phyloP scores from a whole-genome alignment of 192 early-diverging fungal species.

The Lunasporangiospora selenospora region DNA sequence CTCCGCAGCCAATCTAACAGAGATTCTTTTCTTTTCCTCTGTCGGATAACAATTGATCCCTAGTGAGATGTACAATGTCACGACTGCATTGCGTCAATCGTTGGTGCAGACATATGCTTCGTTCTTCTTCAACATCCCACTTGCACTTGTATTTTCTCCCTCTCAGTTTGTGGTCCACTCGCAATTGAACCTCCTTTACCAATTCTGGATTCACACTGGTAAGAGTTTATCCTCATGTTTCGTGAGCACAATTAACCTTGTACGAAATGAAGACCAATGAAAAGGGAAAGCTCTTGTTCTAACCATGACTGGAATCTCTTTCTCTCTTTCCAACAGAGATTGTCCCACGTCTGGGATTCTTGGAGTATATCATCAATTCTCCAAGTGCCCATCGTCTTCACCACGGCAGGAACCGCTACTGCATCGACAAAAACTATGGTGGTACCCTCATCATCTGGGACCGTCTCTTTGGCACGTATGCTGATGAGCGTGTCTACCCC shows the following conservation, averaged over 20 bases:
- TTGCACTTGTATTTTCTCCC: conserved; percentile 60
- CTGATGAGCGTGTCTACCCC: conserved; percentile 50
- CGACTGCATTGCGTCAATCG: conserved; percentile 62
- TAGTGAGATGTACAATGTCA: conserved; percentile 63
- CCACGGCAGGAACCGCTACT: conserved; percentile 68
- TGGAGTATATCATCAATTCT: conserved; percentile 70
- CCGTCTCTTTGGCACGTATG: conserved; percentile 65
- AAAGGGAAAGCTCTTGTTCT: too few species aligned
- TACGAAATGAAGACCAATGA: too few species aligned
- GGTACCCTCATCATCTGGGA: conserved; percentile 71
- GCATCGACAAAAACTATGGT: conserved; percentile 70
- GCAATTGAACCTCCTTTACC: conserved; percentile 60
- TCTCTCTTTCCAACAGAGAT: conserved; percentile 51
- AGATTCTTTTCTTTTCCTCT: not conserved
- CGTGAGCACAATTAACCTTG: too few species aligned
- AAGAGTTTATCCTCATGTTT: not conserved
- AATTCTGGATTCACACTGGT: conserved; percentile 55
- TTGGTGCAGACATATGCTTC: conserved; percentile 58
- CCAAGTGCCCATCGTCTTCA: conserved; percentile 67
- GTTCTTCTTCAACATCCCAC: conserved; percentile 60
- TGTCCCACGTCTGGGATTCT: conserved; percentile 55
- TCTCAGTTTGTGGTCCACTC: conserved; percentile 59
- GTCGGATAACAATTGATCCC: conserved; percentile 48
- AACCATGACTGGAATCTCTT: too few species aligned
- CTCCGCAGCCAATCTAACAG: not conserved